Conservation (phyloP, 2,329 filamentous ascomycete species). For the Exophiala oligosperma region DNA sequence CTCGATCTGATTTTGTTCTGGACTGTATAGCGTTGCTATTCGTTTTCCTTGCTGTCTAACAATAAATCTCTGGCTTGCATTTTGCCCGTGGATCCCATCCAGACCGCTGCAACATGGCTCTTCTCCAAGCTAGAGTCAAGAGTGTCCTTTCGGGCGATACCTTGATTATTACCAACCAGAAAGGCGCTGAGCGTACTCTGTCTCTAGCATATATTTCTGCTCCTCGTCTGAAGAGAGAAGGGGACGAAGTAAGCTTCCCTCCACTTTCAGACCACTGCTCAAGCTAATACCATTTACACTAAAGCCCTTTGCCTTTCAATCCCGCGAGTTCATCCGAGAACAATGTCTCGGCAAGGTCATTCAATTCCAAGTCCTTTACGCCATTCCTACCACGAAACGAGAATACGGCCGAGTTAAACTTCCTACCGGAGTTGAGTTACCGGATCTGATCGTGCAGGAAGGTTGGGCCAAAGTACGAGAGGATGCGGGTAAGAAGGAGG, state of each 20-base stretch:
- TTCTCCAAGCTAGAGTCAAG: slow-evolving; percentile 74
- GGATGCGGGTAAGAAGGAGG: slow-evolving; percentile 88
- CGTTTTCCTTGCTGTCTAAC: too few relatives aligned
- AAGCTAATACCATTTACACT: slow-evolving; percentile 14
- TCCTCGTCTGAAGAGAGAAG: slow-evolving; percentile 81
- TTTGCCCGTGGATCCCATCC: background rate
- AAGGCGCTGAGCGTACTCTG: slow-evolving; percentile 77
- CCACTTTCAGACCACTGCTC: background rate
- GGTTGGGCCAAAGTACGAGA: slow-evolving; percentile 94
- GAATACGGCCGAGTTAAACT: slow-evolving; percentile 84
- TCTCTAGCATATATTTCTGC: slow-evolving; percentile 91
- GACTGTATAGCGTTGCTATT: too few relatives aligned
- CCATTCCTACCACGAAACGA: slow-evolving; percentile 67
- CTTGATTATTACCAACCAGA: slow-evolving; percentile 77
- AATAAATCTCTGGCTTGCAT: too few relatives aligned
- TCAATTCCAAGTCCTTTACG: slow-evolving; percentile 83
- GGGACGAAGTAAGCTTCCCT: slow-evolving; percentile 66
- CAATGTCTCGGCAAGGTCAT: slow-evolving; percentile 83
- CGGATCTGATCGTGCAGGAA: slow-evolving; percentile 79
- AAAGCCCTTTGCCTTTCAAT: slow-evolving; percentile 83
- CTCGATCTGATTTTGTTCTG: too few relatives aligned
- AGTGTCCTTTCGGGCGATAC: slow-evolving; percentile 93
- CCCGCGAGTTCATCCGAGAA: slow-evolving; percentile 86
- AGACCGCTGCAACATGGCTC: slow-evolving; percentile 20
- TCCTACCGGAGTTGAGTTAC: slow-evolving; percentile 72